Conservation (phyloP, 2,329 filamentous ascomycete genomes). For the Ustilaginoidea virens region DNA sequence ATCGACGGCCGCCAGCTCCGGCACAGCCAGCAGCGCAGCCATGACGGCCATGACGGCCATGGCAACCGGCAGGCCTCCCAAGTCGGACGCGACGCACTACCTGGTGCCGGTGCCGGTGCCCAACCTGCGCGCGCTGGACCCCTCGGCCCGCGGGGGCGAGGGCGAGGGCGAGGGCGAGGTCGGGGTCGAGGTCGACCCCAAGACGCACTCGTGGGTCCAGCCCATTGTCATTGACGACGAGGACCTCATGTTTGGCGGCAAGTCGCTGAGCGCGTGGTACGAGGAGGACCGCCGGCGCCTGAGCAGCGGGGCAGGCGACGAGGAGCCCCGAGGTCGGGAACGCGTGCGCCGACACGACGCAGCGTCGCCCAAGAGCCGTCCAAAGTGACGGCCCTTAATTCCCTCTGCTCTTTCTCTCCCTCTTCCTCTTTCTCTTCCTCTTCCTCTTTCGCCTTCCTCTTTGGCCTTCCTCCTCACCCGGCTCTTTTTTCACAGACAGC, state of each 20-base stretch:
- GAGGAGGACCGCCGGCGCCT: slow-evolving; percentile 29
- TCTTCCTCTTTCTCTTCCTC: too few species aligned
- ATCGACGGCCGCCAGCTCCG: too few species aligned
- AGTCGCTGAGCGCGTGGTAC: slow-evolving; percentile 43
- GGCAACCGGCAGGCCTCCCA: slow-evolving; percentile 6
- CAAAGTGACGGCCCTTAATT: not conserved
- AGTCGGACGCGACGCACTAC: slow-evolving; percentile 13
- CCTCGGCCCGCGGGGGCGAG: slow-evolving; percentile 14
- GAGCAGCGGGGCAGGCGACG: slow-evolving; percentile 16
- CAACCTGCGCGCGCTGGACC: slow-evolving; percentile 17
- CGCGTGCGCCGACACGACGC: slow-evolving; percentile 13
- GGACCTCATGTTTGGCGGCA: slow-evolving; percentile 44
- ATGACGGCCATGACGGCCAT: not conserved
- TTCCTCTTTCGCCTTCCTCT: too few species aligned
- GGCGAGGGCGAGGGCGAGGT: too few species aligned
- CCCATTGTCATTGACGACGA: slow-evolving; percentile 45
- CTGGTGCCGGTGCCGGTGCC: slow-evolving; percentile 19
- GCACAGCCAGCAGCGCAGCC: too few species aligned
- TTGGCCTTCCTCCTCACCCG: too few species aligned
- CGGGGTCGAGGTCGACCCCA: slow-evolving; percentile 20
- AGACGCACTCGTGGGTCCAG: slow-evolving; percentile 30
- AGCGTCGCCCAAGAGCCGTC: not conserved
- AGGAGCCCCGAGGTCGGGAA: slow-evolving; percentile 7
- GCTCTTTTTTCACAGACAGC: too few species aligned
- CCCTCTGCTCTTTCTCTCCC: not conserved